A percentile compares a stretch with the other conserved stretches of the same genome.
phyloP scores from a whole-genome alignment of 768 basidiomycete species.

The Leccinellum rugosiceps region DNA sequence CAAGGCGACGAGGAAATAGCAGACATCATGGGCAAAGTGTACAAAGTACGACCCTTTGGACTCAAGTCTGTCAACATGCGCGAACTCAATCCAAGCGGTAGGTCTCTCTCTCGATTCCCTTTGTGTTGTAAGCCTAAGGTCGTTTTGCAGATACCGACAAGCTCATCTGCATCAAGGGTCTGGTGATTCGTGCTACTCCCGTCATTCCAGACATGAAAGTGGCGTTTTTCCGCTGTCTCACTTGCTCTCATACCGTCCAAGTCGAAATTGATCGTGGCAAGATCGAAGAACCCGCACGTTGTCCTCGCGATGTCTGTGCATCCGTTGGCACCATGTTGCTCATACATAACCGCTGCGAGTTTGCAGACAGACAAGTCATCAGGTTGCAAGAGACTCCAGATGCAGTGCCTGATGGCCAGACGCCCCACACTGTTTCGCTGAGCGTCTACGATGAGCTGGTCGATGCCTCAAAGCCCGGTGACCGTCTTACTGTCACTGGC shows the following conservation, averaged over 20 bases:
- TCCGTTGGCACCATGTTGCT: constrained; percentile 88
- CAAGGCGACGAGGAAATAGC: constrained; percentile 83
- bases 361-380: constrained; percentile 93
- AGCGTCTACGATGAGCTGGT: constrained; percentile 99
- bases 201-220: constrained; percentile 99
- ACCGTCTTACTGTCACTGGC: constrained; percentile 85
- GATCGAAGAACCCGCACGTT: constrained; percentile 88
- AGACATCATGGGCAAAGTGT: constrained; percentile 83
- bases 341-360: constrained; percentile 96
- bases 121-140: background rate
- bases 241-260: constrained; percentile 95
- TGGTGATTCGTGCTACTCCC: constrained; percentile 95
- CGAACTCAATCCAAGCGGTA: constrained; percentile 89
- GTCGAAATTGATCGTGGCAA: constrained; percentile 98
- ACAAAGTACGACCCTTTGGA: constrained; percentile 92
- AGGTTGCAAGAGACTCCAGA: constrained; percentile 97
- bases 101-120: constrained; percentile 11
- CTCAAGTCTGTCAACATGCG: constrained; percentile 87
- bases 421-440: constrained; percentile 94
- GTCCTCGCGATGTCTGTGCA: constrained; percentile 91
- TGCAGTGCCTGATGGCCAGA: constrained; percentile 96
- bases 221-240: constrained; percentile 96
- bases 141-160: constrained; percentile 86
- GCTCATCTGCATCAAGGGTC: constrained; percentile 91
- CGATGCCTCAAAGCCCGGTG: constrained; percentile 94